Base-by-base conservation (phyloP, 1,284 basidiomycete genomes). In the Vanrija pseudolonga region DNA sequence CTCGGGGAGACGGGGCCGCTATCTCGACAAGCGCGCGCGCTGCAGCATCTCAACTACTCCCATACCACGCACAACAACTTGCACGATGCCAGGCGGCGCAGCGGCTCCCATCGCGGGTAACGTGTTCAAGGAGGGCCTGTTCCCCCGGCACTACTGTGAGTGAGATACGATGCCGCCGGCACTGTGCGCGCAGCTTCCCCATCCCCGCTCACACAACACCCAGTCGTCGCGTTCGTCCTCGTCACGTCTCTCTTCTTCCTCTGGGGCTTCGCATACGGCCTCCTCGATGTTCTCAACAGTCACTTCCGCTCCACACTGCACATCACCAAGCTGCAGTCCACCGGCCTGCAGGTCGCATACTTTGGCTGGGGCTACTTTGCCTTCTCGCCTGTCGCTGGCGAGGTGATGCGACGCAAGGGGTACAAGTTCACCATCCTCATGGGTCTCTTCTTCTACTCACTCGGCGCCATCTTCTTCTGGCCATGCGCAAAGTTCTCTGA, bases 341-440 rank as follows among this genome's bases (percentile, higher is more conserved):
- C 90, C 2, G 82, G 89, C 56, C 81, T 94, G 28, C 90, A 94
- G 69, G 82, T 89, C 8, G 88, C 88, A 4, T 93, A 92, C 76
- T 93, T 92, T 62, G 58, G 52, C 55, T 60, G 55, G 42, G 87
- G 87, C 72, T 85, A 86, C 71, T 82, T 88, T 59, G 81, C 57
- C 48, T 76, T 55, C 66, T 76, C 73, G 3, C 72, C 73, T 24
- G 67, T 77, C 42, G 77, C 77, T 20, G 77, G 71, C 38, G 64
- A 75, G 53, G 65, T 76, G 50, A 63, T 78, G 50, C 68, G 68
- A 19, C 66, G 76, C 38, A 71, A 68, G 40, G 77, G 79, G 11
- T 81, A 81, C 77, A 78, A 76, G 60, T 63, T 65, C 43, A 69
- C 71, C 24, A 79, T 72, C 82, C 86, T 78, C 70, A 73, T 87